Base-by-base conservation (phyloP, 805 yeast species). In the Jamesozyma rosinii region DNA sequence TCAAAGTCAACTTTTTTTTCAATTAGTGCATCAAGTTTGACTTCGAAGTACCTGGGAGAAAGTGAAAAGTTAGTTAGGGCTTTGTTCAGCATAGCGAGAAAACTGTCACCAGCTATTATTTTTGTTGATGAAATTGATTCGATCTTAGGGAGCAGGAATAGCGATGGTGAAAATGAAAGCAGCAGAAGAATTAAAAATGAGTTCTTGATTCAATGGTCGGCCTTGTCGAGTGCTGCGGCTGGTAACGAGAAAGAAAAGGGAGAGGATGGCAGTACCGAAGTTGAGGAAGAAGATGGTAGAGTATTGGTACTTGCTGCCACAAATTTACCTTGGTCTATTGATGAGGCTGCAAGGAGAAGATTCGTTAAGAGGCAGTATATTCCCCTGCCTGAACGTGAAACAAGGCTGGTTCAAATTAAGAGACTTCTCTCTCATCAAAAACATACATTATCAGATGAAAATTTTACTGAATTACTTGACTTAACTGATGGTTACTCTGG, bases 121-220 rank as follows among this genome's bases (percentile, higher is more conserved):
- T 90, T 92, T 64, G 87, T 92, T 41, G 97, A 92, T 66, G 97
- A 92, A 65, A 92, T 90, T 50, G 98, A 90, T 63, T 87, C 96
- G 2, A 68, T 90, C 41, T 68, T 90, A 47, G 83, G 95, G 5
- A 75, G 88, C 30, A 72, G 97, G 52, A 69, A 75, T 26, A 53
- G 49, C 22, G 64, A 59, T 20, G 58, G 61, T 40, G 95, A 85
- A 55, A 84, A 85, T 57, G 97, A 90, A 61, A 83, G 95, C 8
- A 79, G 90, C 27, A 68, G 97, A 50, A 69, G 97, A 45, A 85
- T 89, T 54, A 90, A 90, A 60, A 90, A 87, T 55, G 97, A 89
- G 63, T 90, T 90, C 60, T 68, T 90, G 45, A 85, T 89, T 15
- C 96, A 89, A 62, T 90, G 98, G 98, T 82, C 92, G 15, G 89